These are phyloP conservation scores for Zangia roseola DNA, from an alignment of 768 basidiomycete genomes.

Conservation along the genomic window DNA sequence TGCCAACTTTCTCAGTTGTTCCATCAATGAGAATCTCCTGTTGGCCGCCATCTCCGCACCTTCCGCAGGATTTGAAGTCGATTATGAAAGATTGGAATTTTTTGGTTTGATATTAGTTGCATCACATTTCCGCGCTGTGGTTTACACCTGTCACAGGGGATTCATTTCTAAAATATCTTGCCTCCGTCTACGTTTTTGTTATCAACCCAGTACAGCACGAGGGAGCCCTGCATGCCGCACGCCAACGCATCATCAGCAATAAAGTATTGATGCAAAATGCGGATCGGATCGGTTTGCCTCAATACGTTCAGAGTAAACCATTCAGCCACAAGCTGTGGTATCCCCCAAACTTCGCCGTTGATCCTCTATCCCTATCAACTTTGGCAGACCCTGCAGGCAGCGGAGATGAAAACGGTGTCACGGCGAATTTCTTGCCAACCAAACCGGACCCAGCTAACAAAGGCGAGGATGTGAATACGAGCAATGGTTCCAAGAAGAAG, in stretches of 20 bases:
- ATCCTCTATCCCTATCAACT: conserved; percentile 19
- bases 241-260: conserved; percentile 77
- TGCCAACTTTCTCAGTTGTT: conserved; percentile 58
- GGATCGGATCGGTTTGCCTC: conserved; percentile 57
- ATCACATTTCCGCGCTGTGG: conserved; percentile 21
- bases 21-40: conserved; percentile 60
- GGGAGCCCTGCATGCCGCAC: conserved; percentile 61
- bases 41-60: conserved; percentile 69
- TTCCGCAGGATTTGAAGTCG: conserved; percentile 62
- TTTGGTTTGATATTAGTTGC: conserved; percentile 50
- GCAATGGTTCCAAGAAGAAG: conserved; percentile 27
- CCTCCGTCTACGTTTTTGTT: conserved; percentile 73
- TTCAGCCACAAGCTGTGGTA: conserved; percentile 68
- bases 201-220: conserved; percentile 63
- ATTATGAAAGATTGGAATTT: conserved; percentile 85
- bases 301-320: conserved; percentile 70
- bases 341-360: conserved; percentile 45
- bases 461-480: conserved; percentile 7
- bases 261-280: conserved; percentile 57
- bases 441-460: conserved; percentile 14
- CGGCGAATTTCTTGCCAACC: conserved; percentile 4
- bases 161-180: conserved; percentile 78
- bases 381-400: conserved; percentile 21
- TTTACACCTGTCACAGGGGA: conserved; percentile 49
- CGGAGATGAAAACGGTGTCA: conserved; percentile 31